Evolutionary conservation across 352 stramenopile genomes (phyloP).

Genomic region (Globisporangium nunn): DNA sequence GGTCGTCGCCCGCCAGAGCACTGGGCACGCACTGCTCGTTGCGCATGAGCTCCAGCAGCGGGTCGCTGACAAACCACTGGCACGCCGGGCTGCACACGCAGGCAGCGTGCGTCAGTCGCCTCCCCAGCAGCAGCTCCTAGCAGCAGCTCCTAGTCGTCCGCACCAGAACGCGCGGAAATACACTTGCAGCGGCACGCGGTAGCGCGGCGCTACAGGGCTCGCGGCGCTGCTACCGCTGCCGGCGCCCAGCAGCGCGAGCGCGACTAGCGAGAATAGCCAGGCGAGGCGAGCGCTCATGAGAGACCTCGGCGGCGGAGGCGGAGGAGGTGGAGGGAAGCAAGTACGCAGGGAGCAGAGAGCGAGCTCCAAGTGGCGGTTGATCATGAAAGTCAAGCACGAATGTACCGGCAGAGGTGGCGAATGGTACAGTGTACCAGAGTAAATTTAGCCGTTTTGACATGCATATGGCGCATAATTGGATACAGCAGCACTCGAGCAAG

Average conservation of each 20-base stretch:
- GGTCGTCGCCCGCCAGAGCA: neutral
- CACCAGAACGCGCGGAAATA: slow-evolving; percentile 77
- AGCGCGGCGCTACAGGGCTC: slow-evolving; percentile 19
- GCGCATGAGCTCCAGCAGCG: slow-evolving; percentile 60
- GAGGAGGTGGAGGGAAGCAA: no score
- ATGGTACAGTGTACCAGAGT: no score
- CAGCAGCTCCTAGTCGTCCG: neutral
- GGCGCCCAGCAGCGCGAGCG: neutral
- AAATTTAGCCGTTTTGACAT: no score
- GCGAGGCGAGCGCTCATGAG: no score
- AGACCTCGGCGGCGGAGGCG: no score
- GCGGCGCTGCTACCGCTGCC: neutral
- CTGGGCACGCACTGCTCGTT: slow-evolving; percentile 37
- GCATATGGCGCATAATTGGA: no score
- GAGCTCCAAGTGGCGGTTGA: no score
- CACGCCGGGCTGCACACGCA: slow-evolving; percentile 45
- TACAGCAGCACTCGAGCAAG: no score
- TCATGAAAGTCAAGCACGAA: no score
- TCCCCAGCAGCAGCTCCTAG: neutral
- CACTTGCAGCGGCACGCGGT: slow-evolving; percentile 54
- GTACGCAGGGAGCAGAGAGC: no score
- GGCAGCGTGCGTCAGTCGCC: neutral
- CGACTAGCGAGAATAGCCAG: slow-evolving; percentile 2
- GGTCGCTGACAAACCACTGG: slow-evolving; percentile 72
- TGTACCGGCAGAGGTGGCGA: no score